phyloP scores from a whole-genome alignment of 2,329 filamentous ascomycete genomes.

The Nemania bipapillata region DNA sequence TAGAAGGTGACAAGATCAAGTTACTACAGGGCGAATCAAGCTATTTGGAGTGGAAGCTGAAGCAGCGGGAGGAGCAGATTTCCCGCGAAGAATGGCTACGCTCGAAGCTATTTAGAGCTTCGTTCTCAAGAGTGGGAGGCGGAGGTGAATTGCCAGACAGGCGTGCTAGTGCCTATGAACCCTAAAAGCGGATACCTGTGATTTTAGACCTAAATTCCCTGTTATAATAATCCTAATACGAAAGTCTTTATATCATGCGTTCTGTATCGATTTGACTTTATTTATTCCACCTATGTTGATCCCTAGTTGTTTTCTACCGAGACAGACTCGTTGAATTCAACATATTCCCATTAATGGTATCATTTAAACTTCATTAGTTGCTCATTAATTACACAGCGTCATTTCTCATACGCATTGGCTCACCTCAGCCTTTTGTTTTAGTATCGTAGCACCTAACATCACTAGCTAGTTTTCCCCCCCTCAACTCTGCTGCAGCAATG shows the following conservation, averaged over 20 bases:
- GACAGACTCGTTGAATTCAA: constrained; percentile 5
- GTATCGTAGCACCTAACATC: constrained; percentile 5
- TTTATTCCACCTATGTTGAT: neutral
- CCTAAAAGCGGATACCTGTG: constrained; percentile 3
- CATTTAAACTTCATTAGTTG: constrained; percentile 43
- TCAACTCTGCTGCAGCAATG: constrained; percentile 41
- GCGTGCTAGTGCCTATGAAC: neutral
- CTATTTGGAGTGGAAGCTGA: constrained; percentile 57
- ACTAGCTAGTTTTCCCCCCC: neutral
- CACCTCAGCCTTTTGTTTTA: constrained; percentile 35
- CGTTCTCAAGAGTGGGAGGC: constrained; percentile 22
- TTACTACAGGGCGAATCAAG: constrained; percentile 54
- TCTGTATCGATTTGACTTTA: neutral
- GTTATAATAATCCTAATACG: constrained; percentile 1
- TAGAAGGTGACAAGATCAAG: constrained; percentile 58
- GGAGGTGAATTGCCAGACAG: constrained; percentile 7
- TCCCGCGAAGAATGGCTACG: constrained; percentile 46
- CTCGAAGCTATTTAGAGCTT: constrained; percentile 36
- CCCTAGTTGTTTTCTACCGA: neutral
- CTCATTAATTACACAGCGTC: constrained; percentile 44
- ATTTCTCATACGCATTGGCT: constrained; percentile 36
- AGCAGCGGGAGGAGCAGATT: constrained; percentile 44
- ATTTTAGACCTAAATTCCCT: neutral
- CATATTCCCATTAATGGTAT: constrained; percentile 34
- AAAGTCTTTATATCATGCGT: neutral